Base-by-base conservation (phyloP, 1,139 yeast species). In the Geotrichum aggregatum region DNA sequence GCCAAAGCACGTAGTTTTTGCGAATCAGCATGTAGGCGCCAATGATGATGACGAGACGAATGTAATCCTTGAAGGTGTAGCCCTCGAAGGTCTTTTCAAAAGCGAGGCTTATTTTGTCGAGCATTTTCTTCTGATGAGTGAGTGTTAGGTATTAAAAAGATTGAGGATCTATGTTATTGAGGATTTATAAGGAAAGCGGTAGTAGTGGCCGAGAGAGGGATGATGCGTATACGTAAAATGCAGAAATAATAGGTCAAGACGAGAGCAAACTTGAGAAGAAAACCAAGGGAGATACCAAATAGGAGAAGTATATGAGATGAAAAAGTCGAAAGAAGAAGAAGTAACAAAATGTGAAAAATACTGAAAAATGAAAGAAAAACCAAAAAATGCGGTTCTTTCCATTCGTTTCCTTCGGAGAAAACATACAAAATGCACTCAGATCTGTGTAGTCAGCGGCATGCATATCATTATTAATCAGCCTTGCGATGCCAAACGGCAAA, bases 11-110 rank as follows among this genome's bases (percentile, higher is more conserved):
- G 35, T 42, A 51, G 38, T 51, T 54, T 22, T 48, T 42, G 7
- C 56, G 50, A 38, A 54, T 26, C 39, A 54, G 36, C 26, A 51
- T 35, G 43, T 54, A 54, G 8, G 53, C 54, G 8, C 56, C 52
- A 22, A 54, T 44, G 28, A 54, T 51, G 14, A 51, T 48, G 31
- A 54, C 47, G 4, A 54, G 35, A n/a, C 56, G 52, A 31, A 54
- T 49, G 28, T 47, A 54, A 49, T 54, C 54, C 30, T 44, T 41
- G 38, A 48, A 11, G 3, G 49, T 44, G 49, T 51, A 54, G 13
- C 45, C 54, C 14, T 51, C 47, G 19, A 54, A 43, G 22, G 48
- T 33, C n/a, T 47, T 39, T 24, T 35, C 24, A 13, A 50, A 34
- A 26, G 54, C 54, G 4, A 18, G 30, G 11, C 34, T 34, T 5